A percentile compares a stretch with the other conserved stretches of the same genome.
phyloP scores from a whole-genome alignment of 2,329 filamentous ascomycete species.

The Xylaria digitata region DNA sequence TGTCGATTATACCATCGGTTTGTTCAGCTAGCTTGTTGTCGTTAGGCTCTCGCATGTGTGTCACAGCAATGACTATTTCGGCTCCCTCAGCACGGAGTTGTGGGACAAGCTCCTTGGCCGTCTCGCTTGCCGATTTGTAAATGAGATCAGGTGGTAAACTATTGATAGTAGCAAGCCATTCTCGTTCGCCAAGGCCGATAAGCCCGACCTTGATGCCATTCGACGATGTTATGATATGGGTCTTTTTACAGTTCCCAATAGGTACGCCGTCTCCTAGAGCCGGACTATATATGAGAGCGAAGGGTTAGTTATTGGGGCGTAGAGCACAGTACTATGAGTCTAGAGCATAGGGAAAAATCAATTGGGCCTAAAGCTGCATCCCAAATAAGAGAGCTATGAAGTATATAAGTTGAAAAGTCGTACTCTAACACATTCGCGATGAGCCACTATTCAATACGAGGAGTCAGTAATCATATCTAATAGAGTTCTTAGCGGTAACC shows the following conservation, averaged over 20 bases:
- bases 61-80: constrained; percentile 84
- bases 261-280: constrained; percentile 79
- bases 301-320: constrained; percentile 16
- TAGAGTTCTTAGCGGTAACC: not conserved
- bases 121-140: constrained; percentile 81
- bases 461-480: constrained; percentile 14
- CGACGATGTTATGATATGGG: constrained; percentile 79
- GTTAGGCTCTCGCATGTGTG: constrained; percentile 89
- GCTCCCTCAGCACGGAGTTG: constrained; percentile 79
- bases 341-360: not conserved
- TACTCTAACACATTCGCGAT: constrained; percentile 85
- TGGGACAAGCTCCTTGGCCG: constrained; percentile 80
- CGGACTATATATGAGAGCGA: constrained; percentile 55
- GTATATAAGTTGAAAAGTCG: not conserved
- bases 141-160: constrained; percentile 82
- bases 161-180: constrained; percentile 93
- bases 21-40: constrained; percentile 86
- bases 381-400: not conserved
- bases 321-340: not conserved
- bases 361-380: not conserved
- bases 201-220: constrained; percentile 89
- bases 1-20: constrained; percentile 79
- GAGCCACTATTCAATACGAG: constrained; percentile 68
- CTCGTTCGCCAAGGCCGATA: constrained; percentile 85
- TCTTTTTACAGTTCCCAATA: constrained; percentile 80